A percentile compares a stretch with the other conserved stretches of the same genome.
Evolutionary conservation across 108 stramenopile genomes (phyloP).

Genomic region (Ochromonas danica): DNA sequence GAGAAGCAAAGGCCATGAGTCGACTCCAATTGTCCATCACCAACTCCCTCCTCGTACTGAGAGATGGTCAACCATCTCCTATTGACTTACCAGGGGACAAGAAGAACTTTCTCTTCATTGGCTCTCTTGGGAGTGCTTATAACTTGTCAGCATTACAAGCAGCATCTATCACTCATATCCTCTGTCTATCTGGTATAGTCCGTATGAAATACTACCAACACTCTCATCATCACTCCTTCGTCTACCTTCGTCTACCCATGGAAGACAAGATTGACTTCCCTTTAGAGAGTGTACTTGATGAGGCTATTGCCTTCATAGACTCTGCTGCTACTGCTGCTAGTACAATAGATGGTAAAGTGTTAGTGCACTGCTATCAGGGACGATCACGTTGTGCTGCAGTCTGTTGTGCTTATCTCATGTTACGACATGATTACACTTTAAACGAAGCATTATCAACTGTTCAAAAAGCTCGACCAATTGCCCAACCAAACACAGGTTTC

Average conservation of each 20-base stretch:
- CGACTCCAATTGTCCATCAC: background rate
- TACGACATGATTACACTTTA: background rate
- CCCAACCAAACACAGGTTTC: background rate
- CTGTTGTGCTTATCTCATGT: background rate
- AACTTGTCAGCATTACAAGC: background rate
- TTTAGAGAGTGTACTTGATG: background rate
- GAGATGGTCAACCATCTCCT: background rate
- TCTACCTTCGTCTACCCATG: background rate
- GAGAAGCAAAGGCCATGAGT: no score
- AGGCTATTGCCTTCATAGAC: background rate
- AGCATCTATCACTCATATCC: background rate
- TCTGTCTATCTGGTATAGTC: background rate
- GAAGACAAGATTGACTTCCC: background rate
- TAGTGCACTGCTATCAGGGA: slow-evolving; percentile 16
- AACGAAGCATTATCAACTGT: background rate
- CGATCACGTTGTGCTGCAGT: background rate
- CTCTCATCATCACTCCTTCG: no score
- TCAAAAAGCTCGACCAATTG: background rate
- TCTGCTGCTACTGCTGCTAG: background rate
- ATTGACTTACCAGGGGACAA: background rate
- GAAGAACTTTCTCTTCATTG: background rate
- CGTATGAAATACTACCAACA: background rate
- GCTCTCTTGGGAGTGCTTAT: slow-evolving; percentile 5
- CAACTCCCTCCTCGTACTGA: background rate
- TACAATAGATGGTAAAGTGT: background rate